phyloP scores from a whole-genome alignment of 2,329 filamentous ascomycete genomes.

The Pseudogymnoascus sp. region DNA sequence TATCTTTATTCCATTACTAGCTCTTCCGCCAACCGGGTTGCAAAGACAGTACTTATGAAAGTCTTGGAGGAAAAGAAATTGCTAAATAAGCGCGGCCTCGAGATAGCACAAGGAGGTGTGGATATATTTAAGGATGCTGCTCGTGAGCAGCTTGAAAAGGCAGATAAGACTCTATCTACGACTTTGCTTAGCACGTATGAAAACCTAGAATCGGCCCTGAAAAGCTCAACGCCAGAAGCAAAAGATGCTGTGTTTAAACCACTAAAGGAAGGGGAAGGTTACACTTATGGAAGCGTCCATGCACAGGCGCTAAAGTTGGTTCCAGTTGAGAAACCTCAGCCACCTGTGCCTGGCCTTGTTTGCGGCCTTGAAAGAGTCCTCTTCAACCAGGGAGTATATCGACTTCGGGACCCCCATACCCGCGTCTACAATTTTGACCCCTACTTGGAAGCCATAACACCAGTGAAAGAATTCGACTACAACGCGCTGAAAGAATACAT shows the following conservation, averaged over 20 bases:
- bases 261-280: neutral
- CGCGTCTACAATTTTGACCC: conserved; percentile 95
- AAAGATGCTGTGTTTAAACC: neutral
- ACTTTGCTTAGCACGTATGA: neutral
- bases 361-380: conserved; percentile 48
- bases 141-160: neutral
- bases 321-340: conserved; percentile 21
- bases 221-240: neutral
- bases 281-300: conserved; percentile 15
- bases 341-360: conserved; percentile 25
- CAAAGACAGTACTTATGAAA: conserved; percentile 44
- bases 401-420: conserved; percentile 79
- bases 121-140: neutral
- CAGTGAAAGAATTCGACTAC: conserved; percentile 86
- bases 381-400: conserved; percentile 90
- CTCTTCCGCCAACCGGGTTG: neutral
- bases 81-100: neutral
- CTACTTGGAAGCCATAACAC: conserved; percentile 88
- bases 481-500: conserved; percentile 76
- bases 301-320: conserved; percentile 21
- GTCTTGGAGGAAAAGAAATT: conserved; percentile 60
- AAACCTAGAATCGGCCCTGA: neutral
- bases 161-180: neutral
- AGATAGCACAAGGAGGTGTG: neutral
- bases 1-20: conserved; percentile 6